Evolutionary conservation across 441 rosid genomes (phyloP).

Genomic region (Arabidopsis lyrata): DNA sequence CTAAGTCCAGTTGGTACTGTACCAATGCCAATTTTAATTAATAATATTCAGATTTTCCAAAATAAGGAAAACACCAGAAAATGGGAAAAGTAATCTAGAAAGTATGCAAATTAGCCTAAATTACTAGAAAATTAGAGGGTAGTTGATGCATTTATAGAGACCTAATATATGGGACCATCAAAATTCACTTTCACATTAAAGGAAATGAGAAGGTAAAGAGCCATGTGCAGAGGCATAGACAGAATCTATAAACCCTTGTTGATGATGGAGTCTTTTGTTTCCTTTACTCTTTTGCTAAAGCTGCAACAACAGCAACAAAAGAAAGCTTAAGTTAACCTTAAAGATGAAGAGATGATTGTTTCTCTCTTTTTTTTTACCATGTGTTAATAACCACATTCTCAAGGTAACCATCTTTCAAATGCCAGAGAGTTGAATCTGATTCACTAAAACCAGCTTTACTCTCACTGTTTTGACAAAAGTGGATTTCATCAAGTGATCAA

Average conservation of each 20-base stretch:
- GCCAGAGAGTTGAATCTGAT: slow-evolving; percentile 40
- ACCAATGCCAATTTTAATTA: slow-evolving; percentile 21
- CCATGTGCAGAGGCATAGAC: slow-evolving; percentile 34
- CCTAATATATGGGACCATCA: slow-evolving; percentile 40
- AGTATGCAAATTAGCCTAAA: slow-evolving; percentile 7
- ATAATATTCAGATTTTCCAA: slow-evolving; percentile 17
- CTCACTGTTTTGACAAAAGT: slow-evolving; percentile 10
- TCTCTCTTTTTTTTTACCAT: slow-evolving; percentile 8
- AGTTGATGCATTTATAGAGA: slow-evolving; percentile 36
- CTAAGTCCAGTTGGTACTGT: slow-evolving; percentile 26
- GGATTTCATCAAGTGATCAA: not conserved
- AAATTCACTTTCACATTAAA: slow-evolving; percentile 33
- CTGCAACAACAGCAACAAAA: slow-evolving; percentile 44
- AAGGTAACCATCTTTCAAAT: slow-evolving; percentile 41
- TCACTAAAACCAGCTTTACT: slow-evolving; percentile 33
- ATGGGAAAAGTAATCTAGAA: not conserved
- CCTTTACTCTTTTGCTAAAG: slow-evolving; percentile 51
- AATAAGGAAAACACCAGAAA: not conserved
- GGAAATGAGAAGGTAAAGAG: slow-evolving; percentile 25
- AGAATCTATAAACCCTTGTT: slow-evolving; percentile 36
- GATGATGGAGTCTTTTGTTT: slow-evolving; percentile 24
- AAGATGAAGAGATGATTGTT: slow-evolving; percentile 18
- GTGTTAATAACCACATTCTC: slow-evolving; percentile 41
- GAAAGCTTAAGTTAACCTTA: not conserved
- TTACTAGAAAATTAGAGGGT: slow-evolving; percentile 10